Evolutionary conservation across 768 basidiomycete species (phyloP), one percentile per base, ranked within the genome.

Genomic region (Russula lepida): DNA sequence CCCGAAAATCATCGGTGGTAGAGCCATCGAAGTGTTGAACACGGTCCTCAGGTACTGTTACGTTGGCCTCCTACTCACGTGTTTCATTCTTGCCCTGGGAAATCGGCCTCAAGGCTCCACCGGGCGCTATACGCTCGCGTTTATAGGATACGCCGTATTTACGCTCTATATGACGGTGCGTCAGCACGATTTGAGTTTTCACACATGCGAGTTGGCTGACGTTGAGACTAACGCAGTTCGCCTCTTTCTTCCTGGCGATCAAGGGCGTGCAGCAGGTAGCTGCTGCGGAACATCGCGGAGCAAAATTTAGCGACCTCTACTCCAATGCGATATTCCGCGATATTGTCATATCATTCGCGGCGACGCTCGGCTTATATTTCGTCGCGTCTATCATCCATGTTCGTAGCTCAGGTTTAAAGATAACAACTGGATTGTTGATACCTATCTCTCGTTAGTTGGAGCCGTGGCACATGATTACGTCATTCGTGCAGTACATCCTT

Each of bases 381-480:
- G 32, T 91, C 48, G 80, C 95, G 0, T 90, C 87, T 4, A 66
- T 98, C 11, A 79, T 95, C 51, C 93, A 93, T 74, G 90, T 94
- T 69, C 69, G 93, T 82, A 25, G 6, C n/a, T 46, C 43, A 25
- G 32, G 11, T 30, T 32, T 35, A 32, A 37, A 61, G 32, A 62
- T 46, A 48, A 37, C 51, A 49, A 11, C 39, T 23, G 7, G 69
- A 50, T 69, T 69, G 1, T 21, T 62, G 35, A 57, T 21, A 3
- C 23, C 25, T 8, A 19, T 5, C 13, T 41, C 11, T 17, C 8
- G 6, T 25, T 23, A 95, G 85, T 85, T 97, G 67, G 94, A 98
- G 67, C 95, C 95, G 2, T 97, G 94, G 92, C 97, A 99, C 71
- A 90, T 99, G 92, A 79, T 99, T 68, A 98, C 97, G 0, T 92